Evolutionary conservation across 2,329 filamentous ascomycete genomes (phyloP), one percentile per base, ranked within the genome.

Genomic region (Xylariaceae sp.): DNA sequence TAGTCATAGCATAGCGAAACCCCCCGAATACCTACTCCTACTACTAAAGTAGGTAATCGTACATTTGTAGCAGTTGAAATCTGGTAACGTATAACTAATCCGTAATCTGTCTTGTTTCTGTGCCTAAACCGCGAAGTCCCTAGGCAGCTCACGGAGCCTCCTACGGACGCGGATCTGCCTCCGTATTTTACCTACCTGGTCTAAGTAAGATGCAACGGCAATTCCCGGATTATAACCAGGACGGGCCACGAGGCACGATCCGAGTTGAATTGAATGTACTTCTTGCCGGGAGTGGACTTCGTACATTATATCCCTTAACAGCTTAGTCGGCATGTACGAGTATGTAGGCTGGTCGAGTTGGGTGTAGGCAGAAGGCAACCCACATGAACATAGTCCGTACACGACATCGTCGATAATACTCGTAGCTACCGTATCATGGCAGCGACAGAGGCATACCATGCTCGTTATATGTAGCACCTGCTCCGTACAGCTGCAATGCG

Each of bases 181-280:
- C 8, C 9, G 37, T 42, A 5, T 42, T 42, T 13, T 9, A 42
- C 37, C 37, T 42, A 42, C 37, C 37, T 42, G 11, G 11, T 42
- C 5, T 13, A 13, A 30, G 7, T 23, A 57, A 59, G 30, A 44
- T 56, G 52, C 53, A 59, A 55, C 62, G 57, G 57, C 53, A 64
- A 58, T 60, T 56, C 57, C 55, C 51, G 59, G 44, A 51, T 54
- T 7, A 53, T 55, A 55, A 53, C 49, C 54, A 52, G 53, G 44
- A 30, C 18, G 53, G 11, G 35, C 47, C 34, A 54, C 53, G 48
- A 56, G 53, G 34, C 23, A 51, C 39, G 42, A 3, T 35, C 47
- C 15, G 15, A 49, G 47, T 23, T 7, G 17, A 23, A 7, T 49
- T 9, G 13, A 4, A 13, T n/a, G 13, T 13, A 45, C 42, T 18